Base-by-base conservation (phyloP, 108 stramenopile species). In the Cyclotella sp. region DNA sequence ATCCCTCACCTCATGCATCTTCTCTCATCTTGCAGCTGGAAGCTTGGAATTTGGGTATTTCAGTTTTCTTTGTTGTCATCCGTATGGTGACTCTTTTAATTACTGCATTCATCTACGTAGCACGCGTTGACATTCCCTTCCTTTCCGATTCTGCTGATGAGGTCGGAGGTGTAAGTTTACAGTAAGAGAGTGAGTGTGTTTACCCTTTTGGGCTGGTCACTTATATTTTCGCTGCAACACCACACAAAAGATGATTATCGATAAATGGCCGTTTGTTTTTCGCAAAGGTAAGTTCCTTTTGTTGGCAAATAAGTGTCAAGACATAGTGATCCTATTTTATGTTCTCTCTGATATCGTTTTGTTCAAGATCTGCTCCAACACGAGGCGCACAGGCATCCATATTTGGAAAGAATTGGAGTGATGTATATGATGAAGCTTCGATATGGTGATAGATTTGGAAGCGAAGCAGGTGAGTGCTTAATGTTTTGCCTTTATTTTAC, bases 381-480 rank as follows among this genome's bases (percentile, higher is more conserved):
- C 54, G 84, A 85, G 59, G 88, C 90, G 6, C 88, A 88, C 64
- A 55, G 87, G 13, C 91, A 92, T 70, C 91, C 89, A 0, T 92
- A 84, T 68, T 77, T 92, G 52, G 91, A 92, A 61, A 53, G 77
- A 18, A 54, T 92, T 18, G 76, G 83, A 0, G 42, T 47, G 1
- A 86, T 90, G 78, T 92, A 89, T 65, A 63, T 92, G 67, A 84
- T 88, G 89, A 87, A 84, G 60, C 57, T 90, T 19, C 53, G 70
- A 28, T 60, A 88, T 63, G 79, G 75, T 15, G 61, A 77, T 19
- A 43, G 51, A 29, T 90, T 90, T 81, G 85, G 80, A 18, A 72
- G 22, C 18, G 55, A 73, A 30, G 91, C 91, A 59, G 88, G 87
- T 26, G 53, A 86, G 88, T 29, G 85, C 10, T 52, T 72, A 26